These are phyloP conservation scores for Linnemannia elongata DNA, from an alignment of 192 early-diverging fungal species.

Conservation along the genomic window DNA sequence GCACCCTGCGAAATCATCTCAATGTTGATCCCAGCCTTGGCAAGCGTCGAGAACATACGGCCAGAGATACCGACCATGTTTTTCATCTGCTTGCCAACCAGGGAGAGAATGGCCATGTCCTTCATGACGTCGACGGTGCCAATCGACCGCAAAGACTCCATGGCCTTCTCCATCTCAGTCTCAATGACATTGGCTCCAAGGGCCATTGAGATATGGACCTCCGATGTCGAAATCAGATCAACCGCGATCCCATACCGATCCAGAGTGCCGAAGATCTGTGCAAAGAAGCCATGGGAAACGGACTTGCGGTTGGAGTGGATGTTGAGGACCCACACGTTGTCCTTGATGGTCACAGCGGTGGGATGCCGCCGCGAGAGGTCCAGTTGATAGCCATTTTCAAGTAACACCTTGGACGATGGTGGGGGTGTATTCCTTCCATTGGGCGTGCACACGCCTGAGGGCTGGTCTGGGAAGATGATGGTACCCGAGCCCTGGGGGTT, in stretches of 20 bases:
- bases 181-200: conserved; percentile 72
- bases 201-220: conserved; percentile 95
- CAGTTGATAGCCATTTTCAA: conserved; percentile 80
- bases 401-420: conserved; percentile 69
- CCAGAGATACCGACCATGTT: conserved; percentile 97
- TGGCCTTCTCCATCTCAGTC: conserved; percentile 81
- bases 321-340: conserved; percentile 95
- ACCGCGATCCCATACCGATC: conserved; percentile 94
- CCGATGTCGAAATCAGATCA: conserved; percentile 93
- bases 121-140: conserved; percentile 89
- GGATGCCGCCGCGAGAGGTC: conserved; percentile 85
- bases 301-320: conserved; percentile 97
- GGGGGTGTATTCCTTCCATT: conserved; percentile 66
- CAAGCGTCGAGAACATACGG: conserved; percentile 93
- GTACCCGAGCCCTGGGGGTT: conserved; percentile 94
- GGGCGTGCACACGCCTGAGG: conserved; percentile 63
- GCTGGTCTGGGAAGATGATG: conserved; percentile 89
- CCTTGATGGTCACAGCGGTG: conserved; percentile 99
- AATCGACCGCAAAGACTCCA: conserved; percentile 82
- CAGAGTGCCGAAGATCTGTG: conserved; percentile 92
- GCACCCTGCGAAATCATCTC: conserved; percentile 99
- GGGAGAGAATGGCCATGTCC: conserved; percentile 95
- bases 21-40: conserved; percentile 92
- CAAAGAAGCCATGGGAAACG: conserved; percentile 97
- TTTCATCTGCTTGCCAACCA: conserved; percentile 97